Percentiles rank a stretch among this genome's conserved stretches.
Evolutionary conservation across 306 rosid species (phyloP).

Genomic region (Quercus glauca): DNA sequence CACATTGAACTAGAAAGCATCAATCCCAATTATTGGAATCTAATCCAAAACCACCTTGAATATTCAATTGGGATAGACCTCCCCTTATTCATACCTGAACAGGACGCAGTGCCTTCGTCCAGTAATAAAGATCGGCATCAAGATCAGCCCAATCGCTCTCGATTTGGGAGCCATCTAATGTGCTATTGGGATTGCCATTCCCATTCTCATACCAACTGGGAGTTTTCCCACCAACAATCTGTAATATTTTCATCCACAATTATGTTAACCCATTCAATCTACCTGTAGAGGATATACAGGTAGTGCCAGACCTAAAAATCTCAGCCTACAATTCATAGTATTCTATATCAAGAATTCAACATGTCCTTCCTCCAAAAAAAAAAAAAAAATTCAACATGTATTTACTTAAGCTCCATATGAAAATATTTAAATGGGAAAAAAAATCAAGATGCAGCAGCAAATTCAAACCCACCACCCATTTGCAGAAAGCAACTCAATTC

Average conservation of each 20-base stretch:
- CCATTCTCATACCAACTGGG: slow-evolving; percentile 45
- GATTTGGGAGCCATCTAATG: slow-evolving; percentile 24
- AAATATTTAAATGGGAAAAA: not conserved
- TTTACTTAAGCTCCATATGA: not conserved
- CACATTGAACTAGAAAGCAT: not conserved
- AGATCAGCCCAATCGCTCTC: slow-evolving; percentile 63
- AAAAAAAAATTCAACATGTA: not conserved
- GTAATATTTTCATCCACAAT: slow-evolving; percentile 18
- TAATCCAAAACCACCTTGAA: not conserved
- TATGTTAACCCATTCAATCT: not conserved
- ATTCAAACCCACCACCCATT: not conserved
- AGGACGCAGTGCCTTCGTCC: slow-evolving; percentile 82
- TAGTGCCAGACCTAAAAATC: too few species aligned
- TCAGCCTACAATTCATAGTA: not conserved
- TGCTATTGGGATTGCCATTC: slow-evolving; percentile 12
- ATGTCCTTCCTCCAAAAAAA: not conserved
- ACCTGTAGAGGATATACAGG: too few species aligned
- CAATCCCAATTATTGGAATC: not conserved
- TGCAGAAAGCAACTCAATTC: not conserved
- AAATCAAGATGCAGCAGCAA: not conserved
- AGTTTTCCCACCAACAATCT: slow-evolving; percentile 78
- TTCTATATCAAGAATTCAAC: too few species aligned
- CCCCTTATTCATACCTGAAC: slow-evolving; percentile 61
- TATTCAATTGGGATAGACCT: not conserved
- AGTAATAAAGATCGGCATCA: slow-evolving; percentile 76